These are phyloP conservation scores for Termitomyces heimii DNA, from an alignment of 768 basidiomycete genomes.

Conservation along the genomic window DNA sequence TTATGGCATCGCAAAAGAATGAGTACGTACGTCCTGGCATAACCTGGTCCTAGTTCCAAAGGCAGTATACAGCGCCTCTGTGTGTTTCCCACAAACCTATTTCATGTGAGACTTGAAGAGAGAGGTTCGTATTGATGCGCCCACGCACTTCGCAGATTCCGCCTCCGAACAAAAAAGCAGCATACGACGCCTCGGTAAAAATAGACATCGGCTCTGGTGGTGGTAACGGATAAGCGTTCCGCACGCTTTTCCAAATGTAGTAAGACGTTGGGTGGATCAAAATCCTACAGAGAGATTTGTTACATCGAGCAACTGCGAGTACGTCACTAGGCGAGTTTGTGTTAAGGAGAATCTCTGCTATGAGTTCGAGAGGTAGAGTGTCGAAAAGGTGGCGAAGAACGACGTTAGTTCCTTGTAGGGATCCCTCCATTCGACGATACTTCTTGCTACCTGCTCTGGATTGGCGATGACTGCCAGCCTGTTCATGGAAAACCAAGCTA, in stretches of 20 bases:
- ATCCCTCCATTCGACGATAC: neutral
- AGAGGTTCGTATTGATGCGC: neutral
- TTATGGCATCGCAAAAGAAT: neutral
- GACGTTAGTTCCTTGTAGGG: neutral
- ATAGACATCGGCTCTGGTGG: conserved; percentile 20
- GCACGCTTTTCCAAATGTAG: conserved; percentile 56
- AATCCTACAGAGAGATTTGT: conserved; percentile 44
- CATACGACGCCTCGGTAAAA: conserved; percentile 54
- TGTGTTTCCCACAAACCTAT: conserved; percentile 33
- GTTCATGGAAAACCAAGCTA: neutral
- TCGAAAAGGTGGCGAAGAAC: conserved; percentile 5
- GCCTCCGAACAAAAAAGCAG: conserved; percentile 56
- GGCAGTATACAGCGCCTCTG: conserved; percentile 34
- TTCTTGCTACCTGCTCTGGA: neutral
- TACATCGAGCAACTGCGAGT: conserved; percentile 53
- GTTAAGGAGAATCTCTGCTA: conserved; percentile 54
- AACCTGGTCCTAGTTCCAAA: conserved; percentile 42
- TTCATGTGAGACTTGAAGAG: neutral
- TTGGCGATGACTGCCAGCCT: neutral
- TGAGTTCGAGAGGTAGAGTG: conserved; percentile 54
- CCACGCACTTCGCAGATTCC: conserved; percentile 49
- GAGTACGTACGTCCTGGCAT: conserved; percentile 28
- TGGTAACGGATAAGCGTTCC: conserved; percentile 22
- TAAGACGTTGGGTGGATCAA: conserved; percentile 38
- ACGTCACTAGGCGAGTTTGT: conserved; percentile 50